Conservation (phyloP, 1,284 basidiomycete genomes). For the Acaromyces ingoldii region DNA sequence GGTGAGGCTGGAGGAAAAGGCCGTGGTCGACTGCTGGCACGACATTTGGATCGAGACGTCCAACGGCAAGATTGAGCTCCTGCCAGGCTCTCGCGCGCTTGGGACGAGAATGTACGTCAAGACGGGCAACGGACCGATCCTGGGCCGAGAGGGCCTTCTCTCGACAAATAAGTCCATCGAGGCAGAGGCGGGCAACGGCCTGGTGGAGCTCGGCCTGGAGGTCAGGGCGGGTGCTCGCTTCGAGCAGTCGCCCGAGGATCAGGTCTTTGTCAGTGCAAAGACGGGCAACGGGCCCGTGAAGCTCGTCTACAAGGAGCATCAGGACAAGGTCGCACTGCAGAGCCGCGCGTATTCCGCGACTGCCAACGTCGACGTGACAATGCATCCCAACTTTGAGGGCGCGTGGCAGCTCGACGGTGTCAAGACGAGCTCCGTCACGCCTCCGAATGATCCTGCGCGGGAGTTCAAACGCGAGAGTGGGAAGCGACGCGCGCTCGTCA, state of each 20-base stretch:
- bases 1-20: constrained; percentile 2
- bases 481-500: too few relatives aligned
- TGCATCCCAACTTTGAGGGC: not conserved
- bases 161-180: constrained; percentile 2
- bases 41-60: not conserved
- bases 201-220: not conserved
- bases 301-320: not conserved
- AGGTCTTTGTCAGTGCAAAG: not conserved
- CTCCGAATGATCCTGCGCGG: too few relatives aligned
- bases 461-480: too few relatives aligned
- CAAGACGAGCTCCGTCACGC: not conserved
- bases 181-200: not conserved
- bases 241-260: not conserved
- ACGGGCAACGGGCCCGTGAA: constrained; percentile 1
- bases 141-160: not conserved
- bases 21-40: not conserved
- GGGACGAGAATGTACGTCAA: not conserved
- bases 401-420: constrained; percentile 1
- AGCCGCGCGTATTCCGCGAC: not conserved
- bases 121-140: constrained; percentile 2
- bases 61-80: not conserved
- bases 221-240: not conserved
- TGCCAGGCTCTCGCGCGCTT: not conserved
- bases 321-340: not conserved
- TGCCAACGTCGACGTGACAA: not conserved